Evolutionary conservation across 2,329 filamentous ascomycete species (phyloP), one percentile per base, ranked within the genome.

Genomic region (Trichoderma asperellum): DNA sequence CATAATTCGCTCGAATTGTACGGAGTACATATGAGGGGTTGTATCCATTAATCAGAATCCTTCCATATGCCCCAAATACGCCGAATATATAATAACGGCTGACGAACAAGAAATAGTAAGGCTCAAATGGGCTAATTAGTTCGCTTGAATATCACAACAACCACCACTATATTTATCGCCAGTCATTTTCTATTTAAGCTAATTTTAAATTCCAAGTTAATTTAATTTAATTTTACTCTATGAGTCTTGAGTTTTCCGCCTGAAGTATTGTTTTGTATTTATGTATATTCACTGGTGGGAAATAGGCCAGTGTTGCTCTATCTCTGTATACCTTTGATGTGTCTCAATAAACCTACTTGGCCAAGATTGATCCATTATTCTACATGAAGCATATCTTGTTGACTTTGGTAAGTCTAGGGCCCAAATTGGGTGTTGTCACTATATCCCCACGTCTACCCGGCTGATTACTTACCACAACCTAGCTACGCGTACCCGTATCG

Each of bases 31-130:
- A 18, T 18, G 5, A 43, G 37, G 18, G 16, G 5, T 43, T 43
- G 16, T 43, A 18, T 43, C 16, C 37, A 7, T 16, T 6, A 2
- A 7, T 40, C 6, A 37, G n/a, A 53, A 24, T 29, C 32, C n/a
- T 49, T 63, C 47, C 47, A 35, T 27, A 37, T 18, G n/a, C 4
- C 12, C n/a, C 14, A 27, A 52, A 53, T 35, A 53, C 7, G 32
- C 21, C 60, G 29, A 53, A 53, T 63, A 63, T 63, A 63, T 53
- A 43, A 53, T 53, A 53, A 53, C 2, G 35, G 18, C n/a, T 32
- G 60, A 21, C 8, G 4, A 27, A 35, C n/a, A 53, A 49, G 21
- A 24, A 53, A 32, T 18, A 18, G 16, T 40, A n/a, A n/a, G 40
- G 7, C 18, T n/a, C 2, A n/a, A 43, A n/a, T 4, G 40, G 6